Percentiles rank a stretch among this genome's conserved stretches.
These are phyloP conservation scores for Cyberlindnera veronae DNA, from an alignment of 805 yeast species.

Conservation along the genomic window DNA sequence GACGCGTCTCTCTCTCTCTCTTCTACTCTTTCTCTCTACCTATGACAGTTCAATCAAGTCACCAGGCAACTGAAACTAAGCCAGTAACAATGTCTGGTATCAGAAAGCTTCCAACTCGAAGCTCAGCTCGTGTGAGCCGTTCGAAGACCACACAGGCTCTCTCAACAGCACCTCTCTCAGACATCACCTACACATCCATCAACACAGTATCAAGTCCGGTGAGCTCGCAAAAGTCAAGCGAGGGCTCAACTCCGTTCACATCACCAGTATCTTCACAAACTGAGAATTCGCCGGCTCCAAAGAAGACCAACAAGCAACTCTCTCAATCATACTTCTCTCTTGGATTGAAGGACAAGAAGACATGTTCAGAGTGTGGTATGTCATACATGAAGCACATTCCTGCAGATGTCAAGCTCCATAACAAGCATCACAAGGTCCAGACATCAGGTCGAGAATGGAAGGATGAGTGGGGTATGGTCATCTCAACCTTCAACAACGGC, in stretches of 20 bases:
- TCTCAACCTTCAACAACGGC: background rate
- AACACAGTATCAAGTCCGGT: conserved; percentile 11
- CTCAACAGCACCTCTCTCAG: background rate
- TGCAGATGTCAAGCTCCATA: conserved; percentile 45
- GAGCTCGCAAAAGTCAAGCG: conserved; percentile 10
- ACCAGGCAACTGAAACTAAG: too few species aligned
- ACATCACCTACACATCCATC: conserved; percentile 1
- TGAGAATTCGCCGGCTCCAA: background rate
- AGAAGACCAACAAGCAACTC: background rate
- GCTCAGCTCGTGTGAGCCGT: background rate
- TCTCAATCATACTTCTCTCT: conserved; percentile 19
- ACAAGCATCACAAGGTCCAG: conserved; percentile 42
- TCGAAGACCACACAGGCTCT: background rate
- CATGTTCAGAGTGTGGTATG: conserved; percentile 54
- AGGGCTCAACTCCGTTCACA: conserved; percentile 12
- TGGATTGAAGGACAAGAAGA: conserved; percentile 21
- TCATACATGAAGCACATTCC: conserved; percentile 40
- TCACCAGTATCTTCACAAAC: conserved; percentile 8
- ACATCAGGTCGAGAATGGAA: conserved; percentile 51
- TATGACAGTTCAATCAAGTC: too few species aligned
- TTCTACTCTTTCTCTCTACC: too few species aligned
- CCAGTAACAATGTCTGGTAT: background rate
- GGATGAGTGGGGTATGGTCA: conserved; percentile 30
- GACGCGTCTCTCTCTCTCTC: too few species aligned
- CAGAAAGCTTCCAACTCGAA: background rate